Percentiles rank a stretch among this genome's conserved stretches.
Conservation (phyloP, 805 yeast species). For the Saccharomyces mikatae region DNA sequence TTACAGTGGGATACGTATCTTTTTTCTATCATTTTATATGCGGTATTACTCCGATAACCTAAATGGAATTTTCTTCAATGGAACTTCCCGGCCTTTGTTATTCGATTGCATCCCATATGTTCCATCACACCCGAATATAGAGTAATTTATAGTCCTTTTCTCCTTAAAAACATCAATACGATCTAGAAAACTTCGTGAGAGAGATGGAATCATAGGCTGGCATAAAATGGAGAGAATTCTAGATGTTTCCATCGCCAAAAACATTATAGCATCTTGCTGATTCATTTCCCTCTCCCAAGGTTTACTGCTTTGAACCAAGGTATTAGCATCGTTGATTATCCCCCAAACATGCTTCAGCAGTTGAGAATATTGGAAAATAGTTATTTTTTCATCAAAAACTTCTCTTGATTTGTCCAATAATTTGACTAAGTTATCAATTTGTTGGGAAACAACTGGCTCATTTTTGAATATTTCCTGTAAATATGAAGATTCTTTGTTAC, state of each 20-base stretch:
- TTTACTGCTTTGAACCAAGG: constrained; percentile 54
- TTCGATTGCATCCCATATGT: constrained; percentile 55
- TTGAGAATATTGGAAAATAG: constrained; percentile 42
- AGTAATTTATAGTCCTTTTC: constrained; percentile 37
- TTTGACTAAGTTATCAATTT: constrained; percentile 24
- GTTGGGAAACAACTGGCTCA: constrained; percentile 8
- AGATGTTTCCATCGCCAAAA: constrained; percentile 59
- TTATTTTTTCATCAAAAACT: constrained; percentile 38
- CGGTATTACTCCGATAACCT: background rate
- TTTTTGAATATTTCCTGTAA: constrained; percentile 5
- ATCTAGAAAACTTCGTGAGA: constrained; percentile 50
- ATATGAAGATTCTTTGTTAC: constrained; percentile 10
- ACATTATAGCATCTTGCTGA: constrained; percentile 49
- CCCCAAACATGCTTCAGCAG: constrained; percentile 56
- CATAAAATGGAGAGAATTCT: constrained; percentile 60
- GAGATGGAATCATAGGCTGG: constrained; percentile 65
- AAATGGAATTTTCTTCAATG: constrained; percentile 33
- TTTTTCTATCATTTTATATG: background rate
- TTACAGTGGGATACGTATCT: background rate
- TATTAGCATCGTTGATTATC: constrained; percentile 51
- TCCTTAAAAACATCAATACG: constrained; percentile 46
- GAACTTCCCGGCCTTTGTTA: constrained; percentile 39
- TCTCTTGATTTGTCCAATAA: constrained; percentile 32
- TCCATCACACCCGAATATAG: constrained; percentile 49
- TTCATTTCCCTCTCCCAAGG: constrained; percentile 59